Conservation (phyloP, 257 asterid species). For the Solanum bulbocastanum region DNA sequence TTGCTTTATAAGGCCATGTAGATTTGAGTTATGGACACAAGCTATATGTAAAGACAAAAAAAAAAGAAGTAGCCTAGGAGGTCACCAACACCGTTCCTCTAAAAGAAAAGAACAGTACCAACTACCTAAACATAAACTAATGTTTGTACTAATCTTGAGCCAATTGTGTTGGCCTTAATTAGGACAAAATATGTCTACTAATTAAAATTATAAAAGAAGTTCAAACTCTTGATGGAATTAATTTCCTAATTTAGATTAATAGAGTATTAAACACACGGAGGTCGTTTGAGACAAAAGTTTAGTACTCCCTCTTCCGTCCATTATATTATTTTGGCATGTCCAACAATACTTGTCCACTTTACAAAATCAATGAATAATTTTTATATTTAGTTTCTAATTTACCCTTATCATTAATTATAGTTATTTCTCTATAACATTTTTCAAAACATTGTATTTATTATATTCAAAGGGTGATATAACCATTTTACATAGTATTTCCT, state of each 20-base stretch:
- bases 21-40: background rate
- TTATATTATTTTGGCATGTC: too few species aligned
- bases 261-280: background rate
- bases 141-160: constrained; percentile 22
- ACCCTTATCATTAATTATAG: too few species aligned
- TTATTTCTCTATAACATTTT: too few species aligned
- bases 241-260: constrained; percentile 11
- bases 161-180: constrained; percentile 8
- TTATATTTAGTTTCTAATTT: too few species aligned
- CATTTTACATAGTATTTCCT: too few species aligned
- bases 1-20: background rate
- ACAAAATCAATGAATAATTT: too few species aligned
- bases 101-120: constrained; percentile 7
- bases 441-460: too few species aligned
- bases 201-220: background rate
- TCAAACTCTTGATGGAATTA: background rate
- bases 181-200: background rate
- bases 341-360: too few species aligned
- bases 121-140: constrained; percentile 5
- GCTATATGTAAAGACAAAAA: background rate
- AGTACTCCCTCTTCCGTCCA: too few species aligned
- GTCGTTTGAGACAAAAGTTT: too few species aligned
- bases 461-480: too few species aligned
- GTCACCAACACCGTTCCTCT: background rate
- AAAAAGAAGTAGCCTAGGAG: background rate